phyloP scores from a whole-genome alignment of 768 basidiomycete species.

The Neoboletus subvelutipes region DNA sequence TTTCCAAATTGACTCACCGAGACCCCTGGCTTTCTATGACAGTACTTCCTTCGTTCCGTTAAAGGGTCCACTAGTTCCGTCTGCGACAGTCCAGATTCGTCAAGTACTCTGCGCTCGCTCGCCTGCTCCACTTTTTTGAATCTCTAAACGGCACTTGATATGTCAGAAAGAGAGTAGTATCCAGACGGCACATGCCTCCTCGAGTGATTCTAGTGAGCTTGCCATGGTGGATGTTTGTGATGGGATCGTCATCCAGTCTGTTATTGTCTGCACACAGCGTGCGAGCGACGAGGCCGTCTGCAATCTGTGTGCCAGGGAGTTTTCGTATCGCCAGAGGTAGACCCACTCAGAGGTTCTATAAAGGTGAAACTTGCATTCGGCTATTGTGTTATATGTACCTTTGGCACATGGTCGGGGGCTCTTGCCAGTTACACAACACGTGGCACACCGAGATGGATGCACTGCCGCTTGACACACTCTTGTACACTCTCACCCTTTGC shows the following conservation, averaged over 20 bases:
- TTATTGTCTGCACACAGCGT: slow-evolving; percentile 2
- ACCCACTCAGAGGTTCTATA: background rate
- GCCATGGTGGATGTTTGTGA: slow-evolving; percentile 15
- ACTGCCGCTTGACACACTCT: slow-evolving; percentile 20
- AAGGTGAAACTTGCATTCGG: slow-evolving; percentile 16
- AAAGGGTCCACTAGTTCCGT: slow-evolving; percentile 21
- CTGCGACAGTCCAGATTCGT: slow-evolving; percentile 25
- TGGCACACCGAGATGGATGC: slow-evolving; percentile 8
- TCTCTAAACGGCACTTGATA: slow-evolving; percentile 37
- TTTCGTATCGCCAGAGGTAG: background rate
- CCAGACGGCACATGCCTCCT: slow-evolving; percentile 24
- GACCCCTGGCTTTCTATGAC: slow-evolving; percentile 47
- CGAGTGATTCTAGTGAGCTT: slow-evolving; percentile 26
- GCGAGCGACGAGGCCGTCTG: slow-evolving; percentile 9
- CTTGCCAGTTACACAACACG: slow-evolving; percentile 10
- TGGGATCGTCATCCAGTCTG: background rate
- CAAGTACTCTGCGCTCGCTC: slow-evolving; percentile 49
- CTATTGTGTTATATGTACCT: slow-evolving; percentile 2
- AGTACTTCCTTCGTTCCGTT: slow-evolving; percentile 29
- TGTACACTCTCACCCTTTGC: background rate
- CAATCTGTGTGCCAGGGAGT: background rate
- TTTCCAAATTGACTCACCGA: slow-evolving; percentile 63
- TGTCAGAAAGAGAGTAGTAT: background rate
- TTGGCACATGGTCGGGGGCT: background rate
- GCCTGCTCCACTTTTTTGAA: slow-evolving; percentile 59